Conservation (phyloP, 2,329 filamentous ascomycete genomes). For the Exophiala viscosa region DNA sequence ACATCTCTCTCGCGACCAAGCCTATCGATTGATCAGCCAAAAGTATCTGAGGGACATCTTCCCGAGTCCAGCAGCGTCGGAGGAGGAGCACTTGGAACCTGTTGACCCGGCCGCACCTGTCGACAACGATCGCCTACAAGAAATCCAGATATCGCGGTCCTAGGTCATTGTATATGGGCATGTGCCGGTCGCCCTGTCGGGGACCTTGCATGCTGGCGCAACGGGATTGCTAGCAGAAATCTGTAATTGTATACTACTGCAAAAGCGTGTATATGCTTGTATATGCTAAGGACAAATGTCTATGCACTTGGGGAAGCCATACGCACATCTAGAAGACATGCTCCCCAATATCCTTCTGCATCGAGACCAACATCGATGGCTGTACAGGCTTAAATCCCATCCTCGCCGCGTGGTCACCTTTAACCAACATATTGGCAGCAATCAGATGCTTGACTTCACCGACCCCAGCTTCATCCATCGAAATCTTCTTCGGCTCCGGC, state of each 20-base stretch:
- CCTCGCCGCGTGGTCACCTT: constrained; percentile 14
- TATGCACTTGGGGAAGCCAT: background rate
- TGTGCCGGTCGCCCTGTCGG: too few species aligned
- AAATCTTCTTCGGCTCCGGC: constrained; percentile 12
- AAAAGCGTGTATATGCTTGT: too few species aligned
- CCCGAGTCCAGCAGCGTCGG: too few species aligned
- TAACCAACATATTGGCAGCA: constrained; percentile 15
- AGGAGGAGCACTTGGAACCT: too few species aligned
- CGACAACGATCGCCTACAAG: too few species aligned
- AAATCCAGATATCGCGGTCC: too few species aligned
- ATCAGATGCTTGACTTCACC: constrained; percentile 9
- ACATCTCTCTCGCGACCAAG: background rate
- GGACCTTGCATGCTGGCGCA: too few species aligned
- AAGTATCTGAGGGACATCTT: too few species aligned
- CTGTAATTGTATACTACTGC: too few species aligned
- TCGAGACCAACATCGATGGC: constrained; percentile 7
- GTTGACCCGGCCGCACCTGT: too few species aligned
- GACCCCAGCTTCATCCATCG: constrained; percentile 7
- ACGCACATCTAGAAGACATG: constrained; percentile 2
- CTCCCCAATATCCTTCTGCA: constrained; percentile 10
- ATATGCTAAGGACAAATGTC: background rate
- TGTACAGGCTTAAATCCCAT: constrained; percentile 16
- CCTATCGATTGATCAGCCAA: background rate
- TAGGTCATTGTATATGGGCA: too few species aligned
- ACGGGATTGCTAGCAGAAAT: too few species aligned